These are phyloP conservation scores for Danielia oregonensis DNA, from an alignment of 805 yeast genomes.

Conservation along the genomic window DNA sequence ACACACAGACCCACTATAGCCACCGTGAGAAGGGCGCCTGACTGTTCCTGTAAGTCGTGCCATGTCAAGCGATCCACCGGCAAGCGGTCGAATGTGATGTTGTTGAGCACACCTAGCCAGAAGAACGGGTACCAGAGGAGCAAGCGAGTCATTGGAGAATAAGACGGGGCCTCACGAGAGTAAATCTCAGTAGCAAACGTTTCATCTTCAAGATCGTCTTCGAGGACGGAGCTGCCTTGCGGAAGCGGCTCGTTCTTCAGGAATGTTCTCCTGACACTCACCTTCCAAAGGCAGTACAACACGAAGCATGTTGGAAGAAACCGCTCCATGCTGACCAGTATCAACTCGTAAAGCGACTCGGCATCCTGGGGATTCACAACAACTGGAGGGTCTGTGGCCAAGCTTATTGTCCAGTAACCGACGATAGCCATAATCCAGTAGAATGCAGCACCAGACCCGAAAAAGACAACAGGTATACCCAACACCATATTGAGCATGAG, in stretches of 20 bases:
- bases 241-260: too few species aligned
- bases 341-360: constrained; percentile 52
- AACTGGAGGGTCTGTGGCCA: constrained; percentile 79
- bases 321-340: constrained; percentile 71
- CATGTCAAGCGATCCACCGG: constrained; percentile 83
- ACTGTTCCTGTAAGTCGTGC: constrained; percentile 65
- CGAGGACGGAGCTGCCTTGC: not conserved
- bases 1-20: constrained; percentile 46
- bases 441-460: constrained; percentile 39
- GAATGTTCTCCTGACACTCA: constrained; percentile 50
- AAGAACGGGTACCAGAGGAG: constrained; percentile 73
- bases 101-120: constrained; percentile 83
- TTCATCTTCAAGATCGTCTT: not conserved
- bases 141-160: constrained; percentile 42
- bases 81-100: constrained; percentile 80
- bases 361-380: constrained; percentile 50
- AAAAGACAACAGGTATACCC: constrained; percentile 58
- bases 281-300: constrained; percentile 64
- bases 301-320: constrained; percentile 73
- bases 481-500: constrained; percentile 55
- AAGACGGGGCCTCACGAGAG: constrained; percentile 1
- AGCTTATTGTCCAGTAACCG: constrained; percentile 80
- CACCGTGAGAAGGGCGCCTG: constrained; percentile 73
- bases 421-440: constrained; percentile 60
- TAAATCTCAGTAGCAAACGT: not conserved